Base-by-base conservation (phyloP, 2,329 filamentous ascomycete genomes). In the Hawksworthiomyces lignivorus region DNA sequence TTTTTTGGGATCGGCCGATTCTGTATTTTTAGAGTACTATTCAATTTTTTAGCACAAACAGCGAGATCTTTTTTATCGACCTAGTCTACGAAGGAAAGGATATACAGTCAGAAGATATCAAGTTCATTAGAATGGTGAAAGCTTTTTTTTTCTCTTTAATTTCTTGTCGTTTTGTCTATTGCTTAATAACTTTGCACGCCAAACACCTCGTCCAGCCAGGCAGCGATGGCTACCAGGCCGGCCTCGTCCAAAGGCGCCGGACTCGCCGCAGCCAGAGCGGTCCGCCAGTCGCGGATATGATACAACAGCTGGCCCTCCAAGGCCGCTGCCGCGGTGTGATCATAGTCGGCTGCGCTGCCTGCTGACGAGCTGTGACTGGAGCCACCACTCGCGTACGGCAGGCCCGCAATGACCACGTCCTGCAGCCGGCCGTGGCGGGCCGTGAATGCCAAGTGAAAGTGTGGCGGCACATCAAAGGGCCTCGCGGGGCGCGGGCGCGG, bases 401-500 rank as follows among this genome's bases (percentile, higher is more conserved):
- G 46, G 0, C 58, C 59, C 3, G 50, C 27, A 4, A 62, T 4
- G 8, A 36, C 30, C 4, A 53, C 52, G 8, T 56, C 50, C 12
- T 56, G 50, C 29, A 70, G 59, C 44, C 58, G 52, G 10, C 64
- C 64, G 43, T 68, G 63, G 2, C 65, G 62, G 21, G 62, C 56
- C 3, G 59, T 64, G 41, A 69, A 56, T 2, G 55, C 36, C 2
- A 58, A 51, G 9, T 49, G 53, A 44, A 68, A 62, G 54, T 56
- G 6, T 1, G 29, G 46, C 5, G 67, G 68, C 4, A 82, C 61
- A 18, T 65, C 59, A 11, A 62, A 56, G 1, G 75, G 72, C 11
- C 75, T 46, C 0, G 58, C 52, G 1, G 77, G 75, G 29, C 77
- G 66, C 45, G 71, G 62, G 43, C 79, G 64, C 43, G 75, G 65